These are phyloP conservation scores for Candida caryicola DNA, from an alignment of 805 yeast genomes.

Conservation along the genomic window DNA sequence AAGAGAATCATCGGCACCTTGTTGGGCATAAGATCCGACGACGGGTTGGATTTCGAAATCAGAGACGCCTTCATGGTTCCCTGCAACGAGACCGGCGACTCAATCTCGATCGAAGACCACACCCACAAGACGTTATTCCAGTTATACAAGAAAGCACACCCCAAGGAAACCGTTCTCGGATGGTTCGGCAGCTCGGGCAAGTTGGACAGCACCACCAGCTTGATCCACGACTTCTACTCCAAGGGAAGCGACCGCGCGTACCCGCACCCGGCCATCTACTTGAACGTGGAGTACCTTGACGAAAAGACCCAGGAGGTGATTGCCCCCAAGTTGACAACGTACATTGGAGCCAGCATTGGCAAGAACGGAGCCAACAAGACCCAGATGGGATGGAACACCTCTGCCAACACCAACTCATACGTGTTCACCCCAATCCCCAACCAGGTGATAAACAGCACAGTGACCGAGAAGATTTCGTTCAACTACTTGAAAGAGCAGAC, in stretches of 20 bases:
- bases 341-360: conserved; percentile 75
- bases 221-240: conserved; percentile 77
- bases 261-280: conserved; percentile 76
- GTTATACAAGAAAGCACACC: conserved; percentile 72
- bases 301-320: conserved; percentile 44
- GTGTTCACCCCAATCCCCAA: conserved; percentile 77
- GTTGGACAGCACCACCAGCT: conserved; percentile 69
- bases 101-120: conserved; percentile 73
- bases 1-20: conserved; percentile 77
- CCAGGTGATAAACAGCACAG: conserved; percentile 51
- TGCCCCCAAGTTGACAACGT: conserved; percentile 62
- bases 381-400: conserved; percentile 41
- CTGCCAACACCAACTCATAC: conserved; percentile 38
- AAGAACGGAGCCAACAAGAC: conserved; percentile 35
- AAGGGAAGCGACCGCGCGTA: conserved; percentile 65
- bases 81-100: conserved; percentile 68
- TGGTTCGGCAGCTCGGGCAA: conserved; percentile 71
- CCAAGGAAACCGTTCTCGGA: conserved; percentile 75
- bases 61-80: conserved; percentile 80
- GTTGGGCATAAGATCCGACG: conserved; percentile 79
- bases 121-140: conserved; percentile 69
- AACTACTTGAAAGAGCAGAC: conserved; percentile 40
- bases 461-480: conserved; percentile 56
- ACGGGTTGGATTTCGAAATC: conserved; percentile 71
- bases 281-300: conserved; percentile 63